Conservation (phyloP, 1,284 basidiomycete genomes). For the Naganishia sp. region DNA sequence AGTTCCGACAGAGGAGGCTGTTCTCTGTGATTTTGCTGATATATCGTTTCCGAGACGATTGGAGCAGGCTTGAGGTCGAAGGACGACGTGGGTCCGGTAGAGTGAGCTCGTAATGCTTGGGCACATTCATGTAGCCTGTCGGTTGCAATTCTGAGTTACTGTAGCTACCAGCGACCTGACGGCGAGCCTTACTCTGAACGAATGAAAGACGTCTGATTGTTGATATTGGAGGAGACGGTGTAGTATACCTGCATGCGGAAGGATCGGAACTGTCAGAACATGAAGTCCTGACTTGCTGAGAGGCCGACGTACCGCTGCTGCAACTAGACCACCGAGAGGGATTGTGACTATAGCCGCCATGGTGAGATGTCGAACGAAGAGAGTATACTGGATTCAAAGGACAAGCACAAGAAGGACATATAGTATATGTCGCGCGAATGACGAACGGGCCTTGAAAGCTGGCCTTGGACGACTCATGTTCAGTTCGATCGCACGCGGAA, state of each 20-base stretch:
- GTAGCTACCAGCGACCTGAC: too few species aligned
- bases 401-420: not conserved
- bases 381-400: not conserved
- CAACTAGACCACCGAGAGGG: constrained; percentile 16
- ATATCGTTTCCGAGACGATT: constrained; percentile 19
- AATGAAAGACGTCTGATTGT: constrained; percentile 5
- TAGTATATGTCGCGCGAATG: not conserved
- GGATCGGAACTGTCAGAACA: not conserved
- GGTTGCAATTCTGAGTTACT: not conserved
- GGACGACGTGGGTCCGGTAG: constrained; percentile 6
- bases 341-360: constrained; percentile 24
- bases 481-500: constrained; percentile 6
- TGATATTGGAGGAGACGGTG: constrained; percentile 22
- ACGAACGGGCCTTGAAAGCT: not conserved
- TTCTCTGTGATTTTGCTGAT: constrained; percentile 9
- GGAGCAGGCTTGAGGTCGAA: constrained; percentile 24
- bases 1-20: constrained; percentile 13
- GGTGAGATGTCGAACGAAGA: not conserved
- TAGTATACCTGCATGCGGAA: constrained; percentile 19
- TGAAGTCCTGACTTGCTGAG: not conserved
- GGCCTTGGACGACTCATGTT: not conserved
- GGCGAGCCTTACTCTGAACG: constrained; percentile 14
- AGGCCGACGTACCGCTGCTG: constrained; percentile 4
- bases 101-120: constrained; percentile 14
- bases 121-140: constrained; percentile 16